Evolutionary conservation across 768 basidiomycete species (phyloP), one percentile per base, ranked within the genome.

Genomic region (Hortiboletus campestris): DNA sequence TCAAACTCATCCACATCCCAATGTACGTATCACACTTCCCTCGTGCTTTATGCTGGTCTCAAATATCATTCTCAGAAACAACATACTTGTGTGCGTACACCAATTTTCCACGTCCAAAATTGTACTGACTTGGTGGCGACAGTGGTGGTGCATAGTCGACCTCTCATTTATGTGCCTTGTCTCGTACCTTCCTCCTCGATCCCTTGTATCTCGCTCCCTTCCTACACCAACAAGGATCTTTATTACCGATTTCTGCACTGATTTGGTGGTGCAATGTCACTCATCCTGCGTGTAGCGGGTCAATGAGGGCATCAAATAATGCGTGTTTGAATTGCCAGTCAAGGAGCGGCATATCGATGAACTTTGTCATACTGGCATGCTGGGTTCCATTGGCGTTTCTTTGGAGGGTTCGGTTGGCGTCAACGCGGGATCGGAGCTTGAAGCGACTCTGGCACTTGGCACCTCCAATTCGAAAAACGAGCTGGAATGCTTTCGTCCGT

Each of bases 1-100:
- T 97, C 63, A 98, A 98, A 75, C 85, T 98, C 62, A 94, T 98
- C 65, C 94, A 98, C 75, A 97, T 96, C 74, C 94, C 95, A 65
- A 96, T 97, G 94, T 96, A 63, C 77, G 94, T 84, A 31, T 36
- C 55, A 17, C 50, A 38, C 50, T 38, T 48, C 39, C 31, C 41
- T 32, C 32, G 16, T 45, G 17, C 20, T n/a, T 47, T 47, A 13
- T 43, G 43, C 51, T 9, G 10, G 46, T 53, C 58, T 63, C 49
- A 67, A 63, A 61, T 46, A 8, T 34, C 14, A 3, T 22, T 52
- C 53, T 14, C 66, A 96, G 94, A 83, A 97, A 96, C 78, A 96
- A 97, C 72, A 97, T 97, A 65, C 84, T 97, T 59, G 94, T 97
- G 94, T 97, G 83, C 67, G 94, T 92, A 46, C 29, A 35, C 6